Evolutionary conservation across 148 eudicot genomes (phyloP).

Genomic region (Rhododendron ovatum): DNA sequence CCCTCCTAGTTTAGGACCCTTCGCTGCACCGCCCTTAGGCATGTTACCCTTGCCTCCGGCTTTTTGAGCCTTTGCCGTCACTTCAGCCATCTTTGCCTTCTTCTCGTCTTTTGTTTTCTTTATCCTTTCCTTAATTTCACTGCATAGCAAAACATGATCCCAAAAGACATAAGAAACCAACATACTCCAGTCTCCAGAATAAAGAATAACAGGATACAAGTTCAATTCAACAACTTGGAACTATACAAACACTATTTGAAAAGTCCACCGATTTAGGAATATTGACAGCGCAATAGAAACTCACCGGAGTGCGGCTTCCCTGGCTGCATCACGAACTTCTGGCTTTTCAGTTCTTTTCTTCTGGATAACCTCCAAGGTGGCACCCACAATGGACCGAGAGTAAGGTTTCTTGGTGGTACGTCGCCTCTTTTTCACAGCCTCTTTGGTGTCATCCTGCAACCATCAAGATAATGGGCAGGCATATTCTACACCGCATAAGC

Average conservation of each 20-base stretch:
- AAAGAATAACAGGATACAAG: background rate
- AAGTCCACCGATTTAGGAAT: background rate
- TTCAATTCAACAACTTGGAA: background rate
- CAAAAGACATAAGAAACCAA: background rate
- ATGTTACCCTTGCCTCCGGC: conserved; percentile 18
- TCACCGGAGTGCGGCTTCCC: conserved; percentile 26
- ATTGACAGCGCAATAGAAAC: background rate
- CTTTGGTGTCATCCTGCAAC: conserved; percentile 25
- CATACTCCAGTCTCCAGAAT: background rate
- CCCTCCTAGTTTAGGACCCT: conserved; percentile 24
- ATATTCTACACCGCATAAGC: background rate
- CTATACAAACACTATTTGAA: background rate
- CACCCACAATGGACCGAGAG: conserved; percentile 37
- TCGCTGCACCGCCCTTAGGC: conserved; percentile 18
- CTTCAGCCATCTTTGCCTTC: conserved; percentile 36
- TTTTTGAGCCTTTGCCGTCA: conserved; percentile 22
- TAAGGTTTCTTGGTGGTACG: conserved; percentile 30
- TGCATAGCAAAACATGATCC: conserved; percentile 5
- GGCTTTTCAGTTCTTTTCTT: conserved; percentile 29
- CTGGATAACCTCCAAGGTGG: conserved; percentile 34
- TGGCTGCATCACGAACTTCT: conserved; percentile 35
- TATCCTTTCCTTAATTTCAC: conserved; percentile 35
- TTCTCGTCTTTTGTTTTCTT: conserved; percentile 34
- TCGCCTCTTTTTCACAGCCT: conserved; percentile 28
- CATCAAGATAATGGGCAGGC: background rate